Evolutionary conservation across 2,329 filamentous ascomycete species (phyloP).

Genomic region (Fusarium pseudonygamai): DNA sequence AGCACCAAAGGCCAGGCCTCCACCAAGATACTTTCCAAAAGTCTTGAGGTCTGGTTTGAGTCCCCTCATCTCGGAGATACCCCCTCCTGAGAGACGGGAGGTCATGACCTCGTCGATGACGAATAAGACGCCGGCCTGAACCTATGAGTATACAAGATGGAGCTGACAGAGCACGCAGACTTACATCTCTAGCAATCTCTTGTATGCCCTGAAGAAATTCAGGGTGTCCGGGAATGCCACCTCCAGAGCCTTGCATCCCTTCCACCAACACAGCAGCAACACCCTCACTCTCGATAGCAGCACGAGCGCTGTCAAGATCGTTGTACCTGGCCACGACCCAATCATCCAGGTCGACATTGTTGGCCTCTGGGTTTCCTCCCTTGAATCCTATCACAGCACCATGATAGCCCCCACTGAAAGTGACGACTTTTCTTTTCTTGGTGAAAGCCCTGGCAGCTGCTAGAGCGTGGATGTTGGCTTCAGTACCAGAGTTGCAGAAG

Average conservation of each 20-base stretch:
- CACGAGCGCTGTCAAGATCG: constrained; percentile 57
- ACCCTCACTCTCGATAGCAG: constrained; percentile 54
- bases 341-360: constrained; percentile 61
- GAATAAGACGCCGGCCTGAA: constrained; percentile 62
- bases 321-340: constrained; percentile 72
- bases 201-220: constrained; percentile 65
- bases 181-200: constrained; percentile 53
- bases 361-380: constrained; percentile 48
- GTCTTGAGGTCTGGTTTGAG: constrained; percentile 70
- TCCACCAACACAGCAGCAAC: constrained; percentile 74
- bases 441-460: constrained; percentile 61
- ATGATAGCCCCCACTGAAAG: constrained; percentile 58
- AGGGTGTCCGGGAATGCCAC: constrained; percentile 60
- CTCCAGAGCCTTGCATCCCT: constrained; percentile 71
- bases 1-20: constrained; percentile 72
- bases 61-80: constrained; percentile 55
- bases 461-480: constrained; percentile 70
- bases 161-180: neutral
- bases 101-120: constrained; percentile 80
- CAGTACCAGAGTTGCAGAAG: constrained; percentile 73
- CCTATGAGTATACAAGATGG: neutral
- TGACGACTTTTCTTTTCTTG: constrained; percentile 58
- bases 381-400: constrained; percentile 51
- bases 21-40: constrained; percentile 73
- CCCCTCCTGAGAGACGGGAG: constrained; percentile 62